Evolutionary conservation across 352 stramenopile genomes (phyloP), one percentile per base, ranked within the genome.

Genomic region (Blastocystis sp.): DNA sequence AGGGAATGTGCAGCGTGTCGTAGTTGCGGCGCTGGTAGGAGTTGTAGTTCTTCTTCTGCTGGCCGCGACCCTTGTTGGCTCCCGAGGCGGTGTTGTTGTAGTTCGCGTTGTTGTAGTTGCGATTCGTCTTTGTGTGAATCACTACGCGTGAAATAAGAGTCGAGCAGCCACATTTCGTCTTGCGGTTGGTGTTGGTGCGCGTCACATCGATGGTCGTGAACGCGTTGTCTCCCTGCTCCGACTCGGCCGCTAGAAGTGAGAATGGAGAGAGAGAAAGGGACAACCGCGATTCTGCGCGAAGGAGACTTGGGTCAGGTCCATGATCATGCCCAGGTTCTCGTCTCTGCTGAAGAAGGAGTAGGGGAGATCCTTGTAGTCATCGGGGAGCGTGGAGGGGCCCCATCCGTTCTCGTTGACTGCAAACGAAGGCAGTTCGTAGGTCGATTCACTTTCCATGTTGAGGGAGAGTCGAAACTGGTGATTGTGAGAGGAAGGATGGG

Each of bases 251-350:
- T 81, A n/a, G 6, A n/a, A 9, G 63, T 69, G 14, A 74, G 7
- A 81, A 9, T 45, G n/a, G 28, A 62, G 4, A 81, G 34, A 4
- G 21, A 14, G n/a, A 71, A 7, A 7, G 0, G 14, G 10, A 76
- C 65, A 24, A 54, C n/a, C 24, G 9, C 10, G 38, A 11, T 38
- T 19, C 38, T n/a, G 11, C 11, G n/a, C 38, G n/a, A 43, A n/a
- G 34, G 54, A 69, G 7, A 28, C 9, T 7, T 68, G 43, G 17
- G 43, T 81, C 7, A 81, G 0, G 24, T 81, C 76, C 11, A 87
- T 78, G 34, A 87, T 87, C 38, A 45, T 78, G 10, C 76, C 76
- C 63, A 87, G 45, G 6, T 78, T 78, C 19, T 87, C 76, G 70
- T 87, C 76, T 74, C 63, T 76, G 42, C 76, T 87, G 52, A 87